These are phyloP conservation scores for Xenoacremonium recifei DNA, from an alignment of 2,329 filamentous ascomycete species.

Conservation along the genomic window DNA sequence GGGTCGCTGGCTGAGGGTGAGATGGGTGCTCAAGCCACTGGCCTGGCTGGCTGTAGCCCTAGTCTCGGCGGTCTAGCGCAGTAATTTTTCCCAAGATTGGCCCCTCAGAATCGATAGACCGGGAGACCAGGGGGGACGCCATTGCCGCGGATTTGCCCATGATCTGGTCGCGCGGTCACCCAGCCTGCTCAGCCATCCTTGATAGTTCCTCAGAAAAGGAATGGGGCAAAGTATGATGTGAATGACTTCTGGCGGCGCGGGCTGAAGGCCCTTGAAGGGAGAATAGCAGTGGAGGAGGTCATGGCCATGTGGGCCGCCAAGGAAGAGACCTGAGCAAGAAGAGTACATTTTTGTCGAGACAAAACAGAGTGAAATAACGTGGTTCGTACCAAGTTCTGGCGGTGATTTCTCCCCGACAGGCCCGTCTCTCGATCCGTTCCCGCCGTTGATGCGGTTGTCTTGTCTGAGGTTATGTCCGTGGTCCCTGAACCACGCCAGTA, in stretches of 20 bases:
- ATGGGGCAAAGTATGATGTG: constrained; percentile 10
- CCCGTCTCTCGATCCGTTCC: background rate
- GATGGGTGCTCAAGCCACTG: constrained; percentile 2
- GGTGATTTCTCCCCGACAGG: no score
- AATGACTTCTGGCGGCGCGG: constrained; percentile 3
- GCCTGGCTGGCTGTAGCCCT: background rate
- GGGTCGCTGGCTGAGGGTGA: background rate
- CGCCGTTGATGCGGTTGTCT: constrained; percentile 2
- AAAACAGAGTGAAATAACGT: constrained; percentile 4
- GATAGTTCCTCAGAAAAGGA: constrained; percentile 3
- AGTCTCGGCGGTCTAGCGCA: constrained; percentile 5
- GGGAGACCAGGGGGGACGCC: constrained; percentile 14
- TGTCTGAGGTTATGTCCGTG: constrained; percentile 8
- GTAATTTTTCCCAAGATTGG: constrained; percentile 6
- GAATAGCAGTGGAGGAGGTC: constrained; percentile 2
- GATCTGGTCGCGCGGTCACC: constrained; percentile 1
- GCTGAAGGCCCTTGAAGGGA: constrained; percentile 3
- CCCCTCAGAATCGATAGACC: constrained; percentile 10
- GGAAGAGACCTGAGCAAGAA: no score
- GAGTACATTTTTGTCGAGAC: no score
- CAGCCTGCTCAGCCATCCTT: constrained; percentile 8
- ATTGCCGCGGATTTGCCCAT: constrained; percentile 15
- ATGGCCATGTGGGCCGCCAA: constrained; percentile 4
- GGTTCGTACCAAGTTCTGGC: constrained; percentile 1
- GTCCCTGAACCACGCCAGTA: constrained; percentile 5